phyloP scores from a whole-genome alignment of 495 filamentous ascomycete genomes.

The Talaromyces borbonicus region DNA sequence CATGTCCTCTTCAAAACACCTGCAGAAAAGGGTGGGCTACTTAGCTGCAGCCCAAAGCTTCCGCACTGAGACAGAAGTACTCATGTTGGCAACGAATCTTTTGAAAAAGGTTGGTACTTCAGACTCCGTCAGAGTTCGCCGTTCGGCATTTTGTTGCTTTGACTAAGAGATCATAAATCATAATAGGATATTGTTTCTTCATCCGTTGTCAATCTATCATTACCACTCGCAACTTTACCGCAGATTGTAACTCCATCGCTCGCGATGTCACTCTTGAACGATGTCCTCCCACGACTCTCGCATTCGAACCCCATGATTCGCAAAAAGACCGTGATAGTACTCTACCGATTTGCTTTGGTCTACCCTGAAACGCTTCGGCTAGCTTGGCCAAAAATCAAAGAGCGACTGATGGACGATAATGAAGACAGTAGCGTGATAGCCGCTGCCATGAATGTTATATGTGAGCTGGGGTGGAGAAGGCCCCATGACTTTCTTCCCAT shows the following conservation, averaged over 20 bases:
- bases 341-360: conserved; percentile 85
- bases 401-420: conserved; percentile 78
- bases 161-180: conserved; percentile 4
- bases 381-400: conserved; percentile 94
- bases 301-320: conserved; percentile 75
- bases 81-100: conserved; percentile 95
- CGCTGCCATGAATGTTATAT: conserved; percentile 92
- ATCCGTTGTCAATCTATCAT: conserved; percentile 60
- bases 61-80: conserved; percentile 85
- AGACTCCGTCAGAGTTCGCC: background rate
- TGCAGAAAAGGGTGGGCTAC: conserved; percentile 91
- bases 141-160: background rate
- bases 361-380: conserved; percentile 88
- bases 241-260: conserved; percentile 87
- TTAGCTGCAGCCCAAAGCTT: conserved; percentile 96
- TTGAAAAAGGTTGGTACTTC: conserved; percentile 71
- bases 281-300: conserved; percentile 74
- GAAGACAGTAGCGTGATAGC: conserved; percentile 92
- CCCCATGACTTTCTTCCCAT: conserved; percentile 89
- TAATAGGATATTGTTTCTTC: conserved; percentile 69
- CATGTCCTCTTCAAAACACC: conserved; percentile 90
- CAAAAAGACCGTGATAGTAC: conserved; percentile 89
- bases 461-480: conserved; percentile 88
- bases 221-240: conserved; percentile 79
- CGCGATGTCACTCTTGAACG: conserved; percentile 75